These are phyloP conservation scores for Trichoderma orchidacearum DNA, from an alignment of 495 filamentous ascomycete genomes.

Conservation along the genomic window DNA sequence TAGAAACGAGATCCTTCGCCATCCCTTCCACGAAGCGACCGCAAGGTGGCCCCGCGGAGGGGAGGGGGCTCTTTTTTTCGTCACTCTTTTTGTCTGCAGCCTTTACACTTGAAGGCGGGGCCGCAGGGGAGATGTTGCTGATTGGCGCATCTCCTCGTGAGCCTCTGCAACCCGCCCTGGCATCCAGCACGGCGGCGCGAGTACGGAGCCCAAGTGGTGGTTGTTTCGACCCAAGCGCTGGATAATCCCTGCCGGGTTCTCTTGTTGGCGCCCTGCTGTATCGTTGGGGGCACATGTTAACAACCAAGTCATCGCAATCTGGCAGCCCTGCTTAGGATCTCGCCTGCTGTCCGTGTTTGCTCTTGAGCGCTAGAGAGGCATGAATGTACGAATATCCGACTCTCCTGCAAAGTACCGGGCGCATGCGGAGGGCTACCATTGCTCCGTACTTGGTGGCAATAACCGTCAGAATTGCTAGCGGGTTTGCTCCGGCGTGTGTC, in stretches of 20 bases:
- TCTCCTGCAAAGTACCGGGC: no score
- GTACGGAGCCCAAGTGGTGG: not conserved
- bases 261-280: not conserved
- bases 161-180: not conserved
- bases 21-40: conserved; percentile 1
- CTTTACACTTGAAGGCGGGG: not conserved
- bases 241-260: not conserved
- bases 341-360: not conserved
- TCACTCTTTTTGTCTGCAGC: not conserved
- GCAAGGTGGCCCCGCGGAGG: not conserved
- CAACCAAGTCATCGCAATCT: not conserved
- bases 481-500: no score
- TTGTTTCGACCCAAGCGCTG: not conserved
- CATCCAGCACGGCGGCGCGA: not conserved
- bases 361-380: not conserved
- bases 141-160: not conserved
- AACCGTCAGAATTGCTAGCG: no score
- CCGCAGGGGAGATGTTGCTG: not conserved
- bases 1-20: not conserved
- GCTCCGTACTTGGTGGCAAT: no score
- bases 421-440: no score
- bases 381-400: not conserved
- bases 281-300: no score
- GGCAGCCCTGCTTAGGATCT: not conserved
- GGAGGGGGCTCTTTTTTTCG: not conserved